Conservation (phyloP, 2,329 filamentous ascomycete species). For the Cercospora berteroae region DNA sequence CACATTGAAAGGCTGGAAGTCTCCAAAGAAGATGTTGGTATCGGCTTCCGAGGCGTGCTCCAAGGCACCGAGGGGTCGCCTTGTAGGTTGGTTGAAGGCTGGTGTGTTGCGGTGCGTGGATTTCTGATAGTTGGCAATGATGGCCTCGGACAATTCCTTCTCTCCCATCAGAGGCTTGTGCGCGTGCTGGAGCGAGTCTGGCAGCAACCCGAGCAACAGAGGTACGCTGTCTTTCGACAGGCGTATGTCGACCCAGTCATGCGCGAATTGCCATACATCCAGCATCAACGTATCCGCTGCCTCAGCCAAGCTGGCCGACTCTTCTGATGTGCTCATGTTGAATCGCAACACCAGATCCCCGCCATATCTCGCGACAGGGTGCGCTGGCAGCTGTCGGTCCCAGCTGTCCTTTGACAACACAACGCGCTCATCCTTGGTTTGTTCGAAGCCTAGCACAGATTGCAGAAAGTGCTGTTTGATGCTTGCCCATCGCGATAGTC, state of each 20-base stretch:
- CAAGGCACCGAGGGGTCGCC: constrained; percentile 30
- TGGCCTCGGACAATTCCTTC: constrained; percentile 64
- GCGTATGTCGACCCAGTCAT: constrained; percentile 80
- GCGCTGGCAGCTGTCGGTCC: constrained; percentile 22
- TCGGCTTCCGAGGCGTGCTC: constrained; percentile 25
- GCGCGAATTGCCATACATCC: constrained; percentile 85
- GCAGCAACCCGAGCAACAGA: constrained; percentile 76
- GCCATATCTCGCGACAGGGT: constrained; percentile 55
- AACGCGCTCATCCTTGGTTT: constrained; percentile 6
- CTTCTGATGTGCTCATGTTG: constrained; percentile 66
- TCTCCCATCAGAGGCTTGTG: constrained; percentile 78
- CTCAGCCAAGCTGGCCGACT: constrained; percentile 69
- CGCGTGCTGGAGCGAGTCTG: constrained; percentile 66
- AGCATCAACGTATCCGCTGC: constrained; percentile 74
- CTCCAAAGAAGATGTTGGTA: constrained; percentile 77
- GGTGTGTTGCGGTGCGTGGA: constrained; percentile 17
- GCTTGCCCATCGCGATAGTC: constrained; percentile 20
- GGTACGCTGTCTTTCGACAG: constrained; percentile 73
- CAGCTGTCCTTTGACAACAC: not conserved
- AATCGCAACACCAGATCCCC: constrained; percentile 88
- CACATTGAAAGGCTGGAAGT: constrained; percentile 85
- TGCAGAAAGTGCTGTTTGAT: constrained; percentile 18
- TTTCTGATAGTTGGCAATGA: constrained; percentile 66
- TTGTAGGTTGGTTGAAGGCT: constrained; percentile 8
- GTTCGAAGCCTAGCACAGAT: constrained; percentile 16